Percentiles rank a stretch among this genome's conserved stretches.
These are phyloP conservation scores for Kalmanozyma brasiliensis DNA, from an alignment of 1,284 basidiomycete genomes.

Conservation along the genomic window DNA sequence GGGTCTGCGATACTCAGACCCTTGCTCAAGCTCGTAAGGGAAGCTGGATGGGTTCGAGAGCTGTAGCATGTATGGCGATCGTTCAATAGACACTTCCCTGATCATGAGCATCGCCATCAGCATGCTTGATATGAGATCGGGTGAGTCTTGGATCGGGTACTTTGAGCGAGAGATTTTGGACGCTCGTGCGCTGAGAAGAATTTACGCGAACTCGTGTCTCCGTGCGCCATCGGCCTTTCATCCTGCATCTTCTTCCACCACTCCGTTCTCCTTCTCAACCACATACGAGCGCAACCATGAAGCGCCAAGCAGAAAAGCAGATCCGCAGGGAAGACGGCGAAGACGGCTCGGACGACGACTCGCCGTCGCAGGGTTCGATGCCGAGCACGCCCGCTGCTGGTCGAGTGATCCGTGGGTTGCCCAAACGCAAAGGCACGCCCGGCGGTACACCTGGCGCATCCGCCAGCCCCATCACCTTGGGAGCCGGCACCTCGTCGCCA, in stretches of 20 bases:
- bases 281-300: constrained; percentile 15
- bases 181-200: no score
- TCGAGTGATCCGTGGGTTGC: constrained; percentile 38
- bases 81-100: background rate
- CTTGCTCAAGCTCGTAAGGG: constrained; percentile 5
- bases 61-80: background rate
- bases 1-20: constrained; percentile 7
- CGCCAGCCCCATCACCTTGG: constrained; percentile 13
- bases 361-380: constrained; percentile 32
- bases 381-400: constrained; percentile 33
- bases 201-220: no score
- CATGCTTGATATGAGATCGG: no score
- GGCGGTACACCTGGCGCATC: constrained; percentile 21
- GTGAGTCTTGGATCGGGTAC: no score
- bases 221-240: no score
- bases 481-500: constrained; percentile 11
- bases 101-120: no score
- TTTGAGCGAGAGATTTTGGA: no score
- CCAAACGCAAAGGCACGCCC: constrained; percentile 26
- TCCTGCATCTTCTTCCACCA: no score
- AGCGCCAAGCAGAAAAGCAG: constrained; percentile 50
- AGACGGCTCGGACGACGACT: constrained; percentile 38
- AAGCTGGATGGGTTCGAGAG: constrained; percentile 5
- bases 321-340: constrained; percentile 46
- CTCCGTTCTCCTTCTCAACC: no score